Evolutionary conservation across 2,329 filamentous ascomycete genomes (phyloP).

Genomic region (Mycosphaerella sp.): DNA sequence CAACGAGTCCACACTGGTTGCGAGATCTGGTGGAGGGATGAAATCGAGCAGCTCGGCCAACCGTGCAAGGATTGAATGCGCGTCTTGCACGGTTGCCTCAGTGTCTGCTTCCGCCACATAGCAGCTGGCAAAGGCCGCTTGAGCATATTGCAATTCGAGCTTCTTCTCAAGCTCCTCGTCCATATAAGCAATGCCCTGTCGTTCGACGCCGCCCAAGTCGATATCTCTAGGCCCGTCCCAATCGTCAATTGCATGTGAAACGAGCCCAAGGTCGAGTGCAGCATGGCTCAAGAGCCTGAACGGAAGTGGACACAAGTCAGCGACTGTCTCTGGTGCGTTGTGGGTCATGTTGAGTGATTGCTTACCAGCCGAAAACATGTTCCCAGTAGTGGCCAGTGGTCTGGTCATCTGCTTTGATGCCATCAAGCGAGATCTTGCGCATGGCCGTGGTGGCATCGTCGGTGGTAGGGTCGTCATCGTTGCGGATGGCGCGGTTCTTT

Average conservation of each 20-base stretch:
- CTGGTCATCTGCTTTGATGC: conserved; percentile 28
- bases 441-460: conserved; percentile 13
- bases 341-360: too few relatives aligned
- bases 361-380: conserved; percentile 54
- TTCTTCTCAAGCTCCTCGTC: conserved; percentile 55
- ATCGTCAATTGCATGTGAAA: conserved; percentile 58
- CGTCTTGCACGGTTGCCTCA: conserved; percentile 52
- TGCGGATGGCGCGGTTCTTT: neutral
- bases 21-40: conserved; percentile 49
- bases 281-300: conserved; percentile 53
- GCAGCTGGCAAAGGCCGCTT: conserved; percentile 60
- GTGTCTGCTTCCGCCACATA: conserved; percentile 60
- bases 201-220: conserved; percentile 54
- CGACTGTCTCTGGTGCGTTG: too few relatives aligned
- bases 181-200: conserved; percentile 50
- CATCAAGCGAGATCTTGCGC: conserved; percentile 27
- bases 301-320: too few relatives aligned
- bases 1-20: conserved; percentile 38
- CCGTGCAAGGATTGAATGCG: conserved; percentile 56
- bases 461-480: conserved; percentile 3
- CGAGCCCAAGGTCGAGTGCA: conserved; percentile 54
- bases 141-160: conserved; percentile 60
- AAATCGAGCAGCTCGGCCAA: conserved; percentile 56
- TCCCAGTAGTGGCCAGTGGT: conserved; percentile 60
- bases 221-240: conserved; percentile 70